Base-by-base conservation (phyloP, 331 rosid species). In the Malus hybrid region DNA sequence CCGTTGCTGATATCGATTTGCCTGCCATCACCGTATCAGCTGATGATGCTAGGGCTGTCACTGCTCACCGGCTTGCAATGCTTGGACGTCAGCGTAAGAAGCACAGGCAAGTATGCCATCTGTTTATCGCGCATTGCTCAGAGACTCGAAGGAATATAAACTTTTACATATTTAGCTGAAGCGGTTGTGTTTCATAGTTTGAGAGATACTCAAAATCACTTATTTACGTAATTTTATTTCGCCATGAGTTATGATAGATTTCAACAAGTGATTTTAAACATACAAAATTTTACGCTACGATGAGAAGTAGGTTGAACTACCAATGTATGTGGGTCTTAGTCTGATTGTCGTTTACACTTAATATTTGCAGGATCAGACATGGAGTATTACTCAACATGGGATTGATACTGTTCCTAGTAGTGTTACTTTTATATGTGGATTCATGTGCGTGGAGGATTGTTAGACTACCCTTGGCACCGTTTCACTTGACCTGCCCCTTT, bases 381-480 rank as follows among this genome's bases (percentile, higher is more conserved):
- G 97, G 96, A 50, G 64, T 86, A 75, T 80, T 90, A 67, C 87
- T 89, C 73, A 90, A 88, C 67, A 6, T 78, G 31, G 95, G 90
- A 36, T 86, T 94, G 73, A 83, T 90, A 76, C 18, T 84, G 28
- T 81, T 85, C 89, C 73, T 88, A 83, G 76, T 80, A 8, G 77
- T 82, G 67, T 83, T 94, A 73, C 92, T 91, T 68, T 67, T 88
- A 74, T 94, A 85, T 73, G 91, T 92, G 68, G 98, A 94, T 86
- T 91, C 90, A 87, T 94, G 97, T 83, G 93, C 94, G 22, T 94
- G 97, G 98, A 85, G 87, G 79, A 87, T 92, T 62, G 96, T 94
- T 73, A 88, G 95, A 77, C 84, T 94, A 27, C 98, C 98, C 65
- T 84, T 94, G 79, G 81, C 80, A 67, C 82, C 92, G 2, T 91